phyloP scores from a whole-genome alignment of 768 basidiomycete species.

The Tricholoma flavovirens region DNA sequence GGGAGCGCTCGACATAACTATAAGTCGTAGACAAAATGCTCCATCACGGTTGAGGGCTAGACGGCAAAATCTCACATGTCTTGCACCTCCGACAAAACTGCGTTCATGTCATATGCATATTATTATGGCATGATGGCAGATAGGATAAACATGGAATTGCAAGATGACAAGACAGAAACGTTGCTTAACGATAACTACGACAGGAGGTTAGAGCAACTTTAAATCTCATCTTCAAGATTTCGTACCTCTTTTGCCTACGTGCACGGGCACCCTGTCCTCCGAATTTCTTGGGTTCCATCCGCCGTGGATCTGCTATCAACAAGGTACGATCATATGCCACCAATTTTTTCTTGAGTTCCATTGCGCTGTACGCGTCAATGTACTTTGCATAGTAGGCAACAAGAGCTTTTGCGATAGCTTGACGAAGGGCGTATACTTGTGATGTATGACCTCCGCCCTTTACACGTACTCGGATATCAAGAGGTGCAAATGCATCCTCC shows the following conservation, averaged over 20 bases:
- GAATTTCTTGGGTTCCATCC: conserved; percentile 99
- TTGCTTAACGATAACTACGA: conserved; percentile 71
- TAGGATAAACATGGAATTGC: conserved; percentile 41
- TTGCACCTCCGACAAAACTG: not conserved
- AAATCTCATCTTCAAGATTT: conserved; percentile 5
- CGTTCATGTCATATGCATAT: conserved; percentile 23
- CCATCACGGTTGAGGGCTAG: no score
- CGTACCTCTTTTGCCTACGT: conserved; percentile 93
- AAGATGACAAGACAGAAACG: conserved; percentile 26
- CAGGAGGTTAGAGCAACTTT: not conserved
- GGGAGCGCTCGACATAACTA: no score
- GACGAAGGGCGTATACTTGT: conserved; percentile 97
- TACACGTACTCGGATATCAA: conserved; percentile 97
- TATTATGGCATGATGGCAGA: conserved; percentile 28
- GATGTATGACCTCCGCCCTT: conserved; percentile 99
- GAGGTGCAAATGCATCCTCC: conserved; percentile 76
- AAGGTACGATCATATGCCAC: conserved; percentile 92
- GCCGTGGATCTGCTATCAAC: conserved; percentile 89
- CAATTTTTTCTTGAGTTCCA: conserved; percentile 97
- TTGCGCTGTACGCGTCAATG: conserved; percentile 92
- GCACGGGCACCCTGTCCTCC: conserved; percentile 98
- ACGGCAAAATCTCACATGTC: not conserved
- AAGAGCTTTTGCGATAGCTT: conserved; percentile 96
- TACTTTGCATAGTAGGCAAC: conserved; percentile 99
- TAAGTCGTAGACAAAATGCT: no score